Evolutionary conservation across 1,139 yeast species (phyloP).

Genomic region (Arxiozyma bovina): DNA sequence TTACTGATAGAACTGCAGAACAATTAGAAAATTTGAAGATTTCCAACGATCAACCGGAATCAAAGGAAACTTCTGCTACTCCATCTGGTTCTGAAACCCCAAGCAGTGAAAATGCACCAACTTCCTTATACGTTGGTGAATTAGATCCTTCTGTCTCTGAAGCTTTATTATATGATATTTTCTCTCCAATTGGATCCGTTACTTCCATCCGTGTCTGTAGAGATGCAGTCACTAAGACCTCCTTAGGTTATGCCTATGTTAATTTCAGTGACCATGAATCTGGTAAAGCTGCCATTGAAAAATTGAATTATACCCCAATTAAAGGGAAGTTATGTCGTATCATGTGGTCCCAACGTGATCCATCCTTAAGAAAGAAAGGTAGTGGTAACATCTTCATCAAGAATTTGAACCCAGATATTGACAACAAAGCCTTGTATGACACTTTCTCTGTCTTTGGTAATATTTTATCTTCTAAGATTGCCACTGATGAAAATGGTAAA

Average conservation of each 20-base stretch:
- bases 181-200: constrained; percentile 92
- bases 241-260: constrained; percentile 97
- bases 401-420: constrained; percentile 97
- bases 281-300: constrained; percentile 92
- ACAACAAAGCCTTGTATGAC: constrained; percentile 97
- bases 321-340: constrained; percentile 98
- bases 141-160: constrained; percentile 88
- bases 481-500: constrained; percentile 84
- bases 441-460: constrained; percentile 96
- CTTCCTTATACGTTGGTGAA: constrained; percentile 96
- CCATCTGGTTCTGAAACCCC: constrained; percentile 30
- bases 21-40: constrained; percentile 35
- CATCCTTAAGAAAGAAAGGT: constrained; percentile 90
- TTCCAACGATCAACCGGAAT: constrained; percentile 29
- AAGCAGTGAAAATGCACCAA: constrained; percentile 39
- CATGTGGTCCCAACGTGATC: constrained; percentile 99
- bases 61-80: constrained; percentile 17
- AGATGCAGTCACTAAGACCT: constrained; percentile 94
- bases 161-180: constrained; percentile 88
- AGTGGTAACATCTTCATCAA: constrained; percentile 96
- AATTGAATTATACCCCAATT: constrained; percentile 86
- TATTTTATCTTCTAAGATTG: constrained; percentile 94
- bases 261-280: constrained; percentile 86
- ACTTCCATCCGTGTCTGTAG: constrained; percentile 98
- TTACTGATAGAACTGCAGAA: constrained; percentile 34